A percentile compares a stretch with the other conserved stretches of the same genome.
These are phyloP conservation scores for Apiospora kogelbergensis DNA, from an alignment of 2,329 filamentous ascomycete species.

Conservation along the genomic window DNA sequence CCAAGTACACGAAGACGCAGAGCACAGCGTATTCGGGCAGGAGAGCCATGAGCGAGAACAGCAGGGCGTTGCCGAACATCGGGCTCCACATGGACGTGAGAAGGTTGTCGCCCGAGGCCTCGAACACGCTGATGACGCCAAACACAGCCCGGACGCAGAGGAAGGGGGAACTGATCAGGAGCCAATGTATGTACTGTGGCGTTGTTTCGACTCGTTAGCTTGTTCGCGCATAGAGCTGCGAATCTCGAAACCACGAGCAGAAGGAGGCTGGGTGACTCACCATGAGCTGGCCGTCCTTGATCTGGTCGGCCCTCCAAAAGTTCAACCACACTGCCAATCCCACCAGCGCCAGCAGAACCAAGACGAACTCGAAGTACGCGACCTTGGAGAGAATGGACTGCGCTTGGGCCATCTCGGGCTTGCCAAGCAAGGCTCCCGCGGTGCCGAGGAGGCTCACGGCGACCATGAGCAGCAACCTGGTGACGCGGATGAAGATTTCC, in stretches of 20 bases:
- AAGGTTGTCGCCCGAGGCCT: not conserved
- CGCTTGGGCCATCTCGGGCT: not conserved
- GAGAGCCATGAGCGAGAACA: conserved; percentile 15
- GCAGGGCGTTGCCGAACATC: conserved; percentile 13
- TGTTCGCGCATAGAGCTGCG: not conserved
- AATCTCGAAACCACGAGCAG: too few species aligned
- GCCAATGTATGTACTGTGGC: conserved; percentile 11
- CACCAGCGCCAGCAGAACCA: not conserved
- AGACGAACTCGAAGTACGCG: not conserved
- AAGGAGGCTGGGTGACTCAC: not conserved
- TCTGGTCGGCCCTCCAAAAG: not conserved
- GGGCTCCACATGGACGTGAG: conserved; percentile 14
- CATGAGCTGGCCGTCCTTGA: not conserved
- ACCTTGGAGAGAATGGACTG: not conserved
- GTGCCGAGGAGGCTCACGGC: conserved; percentile 6
- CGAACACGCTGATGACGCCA: conserved; percentile 13
- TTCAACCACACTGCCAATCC: not conserved
- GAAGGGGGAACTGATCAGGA: conserved; percentile 9
- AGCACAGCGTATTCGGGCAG: conserved; percentile 15
- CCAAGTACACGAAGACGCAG: conserved; percentile 13
- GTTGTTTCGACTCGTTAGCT: not conserved
- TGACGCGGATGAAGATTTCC: not conserved
- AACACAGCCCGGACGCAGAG: conserved; percentile 10
- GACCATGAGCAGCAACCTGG: not conserved
- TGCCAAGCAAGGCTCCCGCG: not conserved